Percentiles rank a stretch among this genome's conserved stretches.
Conservation (phyloP, 768 basidiomycete species). For the Chalciporus sphaerocephalus region DNA sequence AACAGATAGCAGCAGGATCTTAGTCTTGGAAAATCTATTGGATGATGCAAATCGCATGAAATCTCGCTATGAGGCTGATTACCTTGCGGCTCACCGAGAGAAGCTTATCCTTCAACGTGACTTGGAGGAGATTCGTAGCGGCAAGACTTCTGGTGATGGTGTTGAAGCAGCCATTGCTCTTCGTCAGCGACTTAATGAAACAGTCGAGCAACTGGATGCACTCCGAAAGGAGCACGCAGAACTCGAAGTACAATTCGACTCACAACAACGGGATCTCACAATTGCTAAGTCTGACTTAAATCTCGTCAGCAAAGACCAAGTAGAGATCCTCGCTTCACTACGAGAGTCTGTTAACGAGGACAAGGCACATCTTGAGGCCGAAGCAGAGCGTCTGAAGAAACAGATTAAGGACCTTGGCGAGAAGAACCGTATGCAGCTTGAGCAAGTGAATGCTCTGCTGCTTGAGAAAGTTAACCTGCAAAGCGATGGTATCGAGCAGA, state of each 20-base stretch:
- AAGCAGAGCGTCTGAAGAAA: slow-evolving; percentile 58
- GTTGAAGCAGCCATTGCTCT: slow-evolving; percentile 86
- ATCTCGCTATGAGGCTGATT: slow-evolving; percentile 82
- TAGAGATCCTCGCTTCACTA: slow-evolving; percentile 81
- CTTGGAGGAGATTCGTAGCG: slow-evolving; percentile 84
- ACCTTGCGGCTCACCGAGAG: slow-evolving; percentile 78
- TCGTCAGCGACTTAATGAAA: slow-evolving; percentile 82
- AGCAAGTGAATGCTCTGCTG: slow-evolving; percentile 80
- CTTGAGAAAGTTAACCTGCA: slow-evolving; percentile 90
- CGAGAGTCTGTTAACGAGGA: slow-evolving; percentile 89
- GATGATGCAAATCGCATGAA: slow-evolving; percentile 92
- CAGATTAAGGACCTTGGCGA: slow-evolving; percentile 70
- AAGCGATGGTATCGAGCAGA: slow-evolving; percentile 82
- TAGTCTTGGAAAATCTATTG: slow-evolving; percentile 87
- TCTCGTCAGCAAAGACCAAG: slow-evolving; percentile 88
- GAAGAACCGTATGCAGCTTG: slow-evolving; percentile 87
- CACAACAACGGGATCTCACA: slow-evolving; percentile 62
- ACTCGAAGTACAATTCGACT: slow-evolving; percentile 65
- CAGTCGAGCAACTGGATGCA: slow-evolving; percentile 72
- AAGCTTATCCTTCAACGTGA: slow-evolving; percentile 75
- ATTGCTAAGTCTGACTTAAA: slow-evolving; percentile 84
- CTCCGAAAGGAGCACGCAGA: slow-evolving; percentile 66
- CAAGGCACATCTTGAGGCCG: slow-evolving; percentile 67
- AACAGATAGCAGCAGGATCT: slow-evolving; percentile 66
- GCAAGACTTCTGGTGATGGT: slow-evolving; percentile 79